phyloP scores from a whole-genome alignment of 148 eudicot genomes.

The Cornus kousa region DNA sequence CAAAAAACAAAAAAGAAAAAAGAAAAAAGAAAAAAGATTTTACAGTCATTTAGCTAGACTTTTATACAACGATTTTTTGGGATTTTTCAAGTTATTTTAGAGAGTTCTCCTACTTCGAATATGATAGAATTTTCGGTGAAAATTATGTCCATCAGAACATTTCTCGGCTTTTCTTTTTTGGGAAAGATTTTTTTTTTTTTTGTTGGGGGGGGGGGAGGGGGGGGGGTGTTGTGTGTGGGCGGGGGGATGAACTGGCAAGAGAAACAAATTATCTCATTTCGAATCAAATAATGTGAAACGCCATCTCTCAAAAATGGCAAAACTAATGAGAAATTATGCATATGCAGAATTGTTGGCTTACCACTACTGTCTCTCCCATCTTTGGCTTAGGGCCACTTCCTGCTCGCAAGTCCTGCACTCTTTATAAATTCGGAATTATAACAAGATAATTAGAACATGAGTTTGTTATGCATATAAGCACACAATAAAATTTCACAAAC shows the following conservation, averaged over 20 bases:
- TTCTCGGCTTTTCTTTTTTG: too few species aligned
- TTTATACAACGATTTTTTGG: neutral
- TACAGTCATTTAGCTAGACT: neutral
- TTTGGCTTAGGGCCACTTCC: slow-evolving; percentile 82
- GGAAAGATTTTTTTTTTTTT: too few species aligned
- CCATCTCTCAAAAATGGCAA: neutral
- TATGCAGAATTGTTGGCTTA: slow-evolving; percentile 26
- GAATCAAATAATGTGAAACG: neutral
- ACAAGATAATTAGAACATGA: slow-evolving; percentile 15
- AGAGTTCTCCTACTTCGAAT: neutral
- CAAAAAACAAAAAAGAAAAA: too few species aligned
- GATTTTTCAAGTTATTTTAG: neutral
- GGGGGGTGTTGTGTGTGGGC: too few species aligned
- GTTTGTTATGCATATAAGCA: slow-evolving; percentile 4
- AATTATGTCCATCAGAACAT: neutral
- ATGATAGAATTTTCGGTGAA: neutral
- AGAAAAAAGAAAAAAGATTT: neutral
- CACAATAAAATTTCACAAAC: neutral
- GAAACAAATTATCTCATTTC: neutral
- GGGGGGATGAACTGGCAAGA: too few species aligned
- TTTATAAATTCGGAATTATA: slow-evolving; percentile 21
- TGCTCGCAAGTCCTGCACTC: slow-evolving; percentile 76
- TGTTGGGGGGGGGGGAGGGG: too few species aligned
- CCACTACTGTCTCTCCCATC: slow-evolving; percentile 84
- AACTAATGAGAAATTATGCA: neutral